Percentiles rank a stretch among this genome's conserved stretches.
Conservation (phyloP, 169 alveolate species). For the Babesia microti region DNA sequence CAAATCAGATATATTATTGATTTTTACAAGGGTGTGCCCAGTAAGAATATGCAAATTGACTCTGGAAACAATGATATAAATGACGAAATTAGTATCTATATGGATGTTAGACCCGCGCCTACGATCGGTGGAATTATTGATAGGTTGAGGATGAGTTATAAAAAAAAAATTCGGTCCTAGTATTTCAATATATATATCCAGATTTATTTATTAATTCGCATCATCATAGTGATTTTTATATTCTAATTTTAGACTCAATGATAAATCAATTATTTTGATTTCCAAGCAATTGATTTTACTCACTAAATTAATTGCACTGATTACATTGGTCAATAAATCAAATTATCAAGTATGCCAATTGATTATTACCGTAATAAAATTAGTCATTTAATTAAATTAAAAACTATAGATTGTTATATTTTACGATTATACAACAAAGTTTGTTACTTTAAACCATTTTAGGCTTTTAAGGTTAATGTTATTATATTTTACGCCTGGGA, state of each 20-base stretch:
- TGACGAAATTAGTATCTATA: constrained; percentile 25
- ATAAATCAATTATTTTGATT: constrained; percentile 17
- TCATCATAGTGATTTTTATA: constrained; percentile 2
- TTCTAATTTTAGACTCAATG: constrained; percentile 11
- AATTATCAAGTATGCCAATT: no score
- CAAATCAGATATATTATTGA: constrained; percentile 46
- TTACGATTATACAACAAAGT: neutral
- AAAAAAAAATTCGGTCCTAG: constrained; percentile 2
- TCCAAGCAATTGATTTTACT: constrained; percentile 21
- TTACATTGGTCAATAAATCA: no score
- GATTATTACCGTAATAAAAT: no score
- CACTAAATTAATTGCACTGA: constrained; percentile 9
- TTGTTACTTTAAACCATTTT: neutral
- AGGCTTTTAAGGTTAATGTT: constrained; percentile 1
- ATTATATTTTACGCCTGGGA: constrained; percentile 19
- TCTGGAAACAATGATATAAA: no score
- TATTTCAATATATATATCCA: neutral
- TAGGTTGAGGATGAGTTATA: constrained; percentile 26
- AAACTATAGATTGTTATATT: constrained; percentile 1
- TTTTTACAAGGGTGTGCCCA: constrained; percentile 39
- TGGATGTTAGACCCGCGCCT: constrained; percentile 42
- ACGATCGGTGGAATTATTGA: constrained; percentile 29
- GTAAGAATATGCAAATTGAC: no score
- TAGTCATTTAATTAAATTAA: neutral
- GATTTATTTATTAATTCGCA: neutral